Base-by-base conservation (phyloP, 441 rosid species). In the Gossypium gossypioides region DNA sequence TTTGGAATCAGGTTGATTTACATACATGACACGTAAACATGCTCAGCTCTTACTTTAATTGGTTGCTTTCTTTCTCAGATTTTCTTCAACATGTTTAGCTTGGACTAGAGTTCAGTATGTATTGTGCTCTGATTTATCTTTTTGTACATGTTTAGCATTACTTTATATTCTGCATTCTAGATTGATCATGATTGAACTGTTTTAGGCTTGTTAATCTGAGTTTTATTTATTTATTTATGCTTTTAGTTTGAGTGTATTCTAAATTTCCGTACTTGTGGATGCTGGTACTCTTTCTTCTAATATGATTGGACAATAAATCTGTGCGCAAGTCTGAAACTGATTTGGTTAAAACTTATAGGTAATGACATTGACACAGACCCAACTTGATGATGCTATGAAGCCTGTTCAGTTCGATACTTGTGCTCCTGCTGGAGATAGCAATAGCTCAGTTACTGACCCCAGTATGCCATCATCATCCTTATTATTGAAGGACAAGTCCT, bases 321-420 rank as follows among this genome's bases (percentile, higher is more conserved):
- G 46, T 1, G 55, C 0, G 55, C 4, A 27, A 27, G 32, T 56
- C 77, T 50, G 37, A 66, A 71, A 72, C 64, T 71, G 70, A 75
- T 64, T 63, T 63, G 75, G 12, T 76, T 70, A 19, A 76, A 42
- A 76, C 69, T 80, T 79, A 74, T 81, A 92, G 97, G 97, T 93
- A 59, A 85, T 91, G 88, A 76, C 91, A 59, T 80, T 93, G 72
- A 90, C 88, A n/a, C 96, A 91, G 79, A 88, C 89, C 73, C 99
- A 96, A 80, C 90, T 91, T 73, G 96, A 96, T 63, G 97, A 91
- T 78, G 96, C 96, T 75, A 83, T 91, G 96, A 91, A 89, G 81
- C 88, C 98, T 8, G 87, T 72, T 65, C 86, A 92, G 46, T 89
- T 87, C 77, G 87, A 85, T 83, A 74, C 89, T 5, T 83, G 80